These are phyloP conservation scores for Pythium aphanidermatum DNA, from an alignment of 352 stramenopile species.

Conservation along the genomic window DNA sequence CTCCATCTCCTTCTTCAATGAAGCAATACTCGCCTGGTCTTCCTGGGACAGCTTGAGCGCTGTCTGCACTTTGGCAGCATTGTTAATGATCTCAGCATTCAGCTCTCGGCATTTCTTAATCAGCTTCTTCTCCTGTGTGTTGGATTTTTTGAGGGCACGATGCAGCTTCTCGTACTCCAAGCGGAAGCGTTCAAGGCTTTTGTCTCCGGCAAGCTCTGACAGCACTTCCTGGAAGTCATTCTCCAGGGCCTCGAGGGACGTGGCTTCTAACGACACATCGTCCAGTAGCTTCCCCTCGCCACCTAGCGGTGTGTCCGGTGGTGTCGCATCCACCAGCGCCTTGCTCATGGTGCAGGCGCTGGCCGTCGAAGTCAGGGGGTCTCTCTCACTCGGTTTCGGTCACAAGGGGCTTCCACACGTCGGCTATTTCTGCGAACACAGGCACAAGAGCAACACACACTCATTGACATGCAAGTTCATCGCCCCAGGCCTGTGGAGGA, in stretches of 20 bases:
- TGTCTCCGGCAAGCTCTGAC: conserved; percentile 88
- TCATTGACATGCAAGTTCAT: too few species aligned
- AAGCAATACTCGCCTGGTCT: conserved; percentile 90
- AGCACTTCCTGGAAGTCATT: conserved; percentile 93
- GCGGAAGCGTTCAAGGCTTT: conserved; percentile 91
- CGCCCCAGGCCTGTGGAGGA: too few species aligned
- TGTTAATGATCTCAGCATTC: conserved; percentile 95
- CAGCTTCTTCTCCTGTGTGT: conserved; percentile 93
- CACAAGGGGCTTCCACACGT: too few species aligned
- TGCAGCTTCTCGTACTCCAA: conserved; percentile 96
- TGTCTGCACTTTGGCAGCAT: conserved; percentile 93
- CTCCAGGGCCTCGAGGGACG: conserved; percentile 85
- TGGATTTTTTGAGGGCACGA: conserved; percentile 90
- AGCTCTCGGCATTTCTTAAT: conserved; percentile 95
- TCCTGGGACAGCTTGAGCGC: conserved; percentile 93
- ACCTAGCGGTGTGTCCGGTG: conserved; percentile 17
- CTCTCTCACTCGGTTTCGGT: too few species aligned
- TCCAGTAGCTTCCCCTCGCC: conserved; percentile 38
- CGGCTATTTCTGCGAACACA: conserved; percentile 9
- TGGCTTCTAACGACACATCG: conserved; percentile 43
- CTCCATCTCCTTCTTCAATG: conserved; percentile 96
- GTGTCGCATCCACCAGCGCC: conserved; percentile 14
- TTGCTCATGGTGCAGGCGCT: conserved; percentile 32
- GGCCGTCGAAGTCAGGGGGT: not conserved
- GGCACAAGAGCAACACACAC: not conserved